A percentile compares a stretch with the other conserved stretches of the same genome.
phyloP scores from a whole-genome alignment of 495 filamentous ascomycete species.

The Xylona heveae region DNA sequence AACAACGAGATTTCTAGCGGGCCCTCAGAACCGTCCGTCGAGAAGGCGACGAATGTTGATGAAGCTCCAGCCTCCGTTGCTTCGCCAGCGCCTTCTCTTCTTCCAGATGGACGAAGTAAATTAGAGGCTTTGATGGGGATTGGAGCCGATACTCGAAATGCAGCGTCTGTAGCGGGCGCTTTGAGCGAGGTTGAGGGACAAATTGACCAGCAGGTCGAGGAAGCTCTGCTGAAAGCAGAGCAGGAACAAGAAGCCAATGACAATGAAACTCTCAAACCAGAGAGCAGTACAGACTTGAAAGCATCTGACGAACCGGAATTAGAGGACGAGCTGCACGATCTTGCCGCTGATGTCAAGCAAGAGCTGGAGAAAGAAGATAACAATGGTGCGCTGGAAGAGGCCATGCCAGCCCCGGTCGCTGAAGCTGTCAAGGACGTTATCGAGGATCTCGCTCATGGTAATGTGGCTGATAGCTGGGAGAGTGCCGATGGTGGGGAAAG shows the following conservation, averaged over 20 bases:
- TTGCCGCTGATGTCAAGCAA: constrained; percentile 28
- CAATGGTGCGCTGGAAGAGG: constrained; percentile 24
- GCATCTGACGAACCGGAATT: constrained; percentile 21
- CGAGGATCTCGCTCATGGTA: constrained; percentile 31
- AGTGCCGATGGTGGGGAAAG: constrained; percentile 37
- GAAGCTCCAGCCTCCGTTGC: constrained; percentile 11
- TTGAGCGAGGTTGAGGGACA: constrained; percentile 44
- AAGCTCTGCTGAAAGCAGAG: constrained; percentile 33
- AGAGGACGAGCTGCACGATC: constrained; percentile 19
- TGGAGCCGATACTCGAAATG: constrained; percentile 21
- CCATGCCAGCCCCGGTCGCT: constrained; percentile 25
- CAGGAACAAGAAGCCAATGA: constrained; percentile 10
- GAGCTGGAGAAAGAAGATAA: constrained; percentile 36
- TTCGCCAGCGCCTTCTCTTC: constrained; percentile 15
- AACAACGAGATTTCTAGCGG: constrained; percentile 11
- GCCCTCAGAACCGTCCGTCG: constrained; percentile 7
- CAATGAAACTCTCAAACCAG: constrained; percentile 5
- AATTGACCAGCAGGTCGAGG: constrained; percentile 46
- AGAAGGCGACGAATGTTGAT: constrained; percentile 9
- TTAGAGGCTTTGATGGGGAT: constrained; percentile 14
- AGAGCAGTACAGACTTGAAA: constrained; percentile 23
- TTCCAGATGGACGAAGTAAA: constrained; percentile 14
- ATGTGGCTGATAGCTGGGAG: constrained; percentile 47
- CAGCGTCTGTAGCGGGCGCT: constrained; percentile 50
- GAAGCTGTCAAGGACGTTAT: constrained; percentile 34